Conservation (phyloP, 1,284 basidiomycete species). For the Polyporus tsugae region DNA sequence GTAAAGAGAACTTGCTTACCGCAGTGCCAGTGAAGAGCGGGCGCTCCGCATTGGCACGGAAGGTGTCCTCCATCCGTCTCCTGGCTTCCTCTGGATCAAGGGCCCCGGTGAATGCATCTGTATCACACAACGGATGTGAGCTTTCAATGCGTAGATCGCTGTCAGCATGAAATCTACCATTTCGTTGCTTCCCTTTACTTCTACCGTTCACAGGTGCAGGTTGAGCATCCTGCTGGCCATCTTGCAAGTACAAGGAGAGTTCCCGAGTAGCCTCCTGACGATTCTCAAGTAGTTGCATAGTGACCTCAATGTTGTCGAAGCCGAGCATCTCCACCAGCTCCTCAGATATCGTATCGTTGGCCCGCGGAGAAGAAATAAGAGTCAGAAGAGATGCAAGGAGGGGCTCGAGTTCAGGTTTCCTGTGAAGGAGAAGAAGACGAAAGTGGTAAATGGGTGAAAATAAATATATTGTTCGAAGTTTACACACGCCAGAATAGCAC, state of each 20-base stretch:
- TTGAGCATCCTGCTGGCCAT: background rate
- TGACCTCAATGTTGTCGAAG: conserved; percentile 83
- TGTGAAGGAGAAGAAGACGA: conserved; percentile 26
- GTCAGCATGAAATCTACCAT: conserved; percentile 16
- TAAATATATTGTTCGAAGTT: conserved; percentile 21
- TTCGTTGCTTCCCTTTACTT: conserved; percentile 23
- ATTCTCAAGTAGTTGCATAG: conserved; percentile 61
- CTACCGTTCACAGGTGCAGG: conserved; percentile 7
- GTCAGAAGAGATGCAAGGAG: conserved; percentile 42
- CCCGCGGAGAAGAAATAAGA: conserved; percentile 44
- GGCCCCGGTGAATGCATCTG: conserved; percentile 20
- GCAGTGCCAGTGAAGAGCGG: conserved; percentile 70
- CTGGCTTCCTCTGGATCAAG: conserved; percentile 67
- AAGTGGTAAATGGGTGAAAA: conserved; percentile 16
- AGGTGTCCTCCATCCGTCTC: conserved; percentile 69
- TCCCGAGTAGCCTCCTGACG: conserved; percentile 47
- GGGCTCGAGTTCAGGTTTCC: conserved; percentile 43
- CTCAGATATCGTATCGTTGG: conserved; percentile 79
- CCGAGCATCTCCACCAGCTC: conserved; percentile 88
- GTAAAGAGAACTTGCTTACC: conserved; percentile 49
- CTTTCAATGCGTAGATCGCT: background rate
- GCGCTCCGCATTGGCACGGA: conserved; percentile 71
- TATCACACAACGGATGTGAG: background rate
- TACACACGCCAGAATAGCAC: conserved; percentile 46
- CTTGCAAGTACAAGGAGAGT: conserved; percentile 22